Conservation (phyloP, 2,329 filamentous ascomycete species). For the Akanthomyces dipterigenus region DNA sequence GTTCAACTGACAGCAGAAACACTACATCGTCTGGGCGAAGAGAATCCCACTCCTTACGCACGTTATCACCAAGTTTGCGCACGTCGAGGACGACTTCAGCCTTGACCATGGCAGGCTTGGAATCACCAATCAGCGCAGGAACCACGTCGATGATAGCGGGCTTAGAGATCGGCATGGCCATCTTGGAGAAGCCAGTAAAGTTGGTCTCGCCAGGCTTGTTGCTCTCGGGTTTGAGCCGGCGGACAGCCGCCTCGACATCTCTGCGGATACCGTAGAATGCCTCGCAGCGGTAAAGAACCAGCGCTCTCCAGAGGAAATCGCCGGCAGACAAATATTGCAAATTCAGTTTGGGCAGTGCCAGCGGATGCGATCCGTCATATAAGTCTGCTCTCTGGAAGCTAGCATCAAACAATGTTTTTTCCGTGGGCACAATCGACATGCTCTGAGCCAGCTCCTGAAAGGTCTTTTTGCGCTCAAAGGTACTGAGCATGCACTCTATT, state of each 20-base stretch:
- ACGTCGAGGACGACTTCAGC: conserved; percentile 84
- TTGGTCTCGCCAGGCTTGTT: conserved; percentile 57
- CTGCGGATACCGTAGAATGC: conserved; percentile 90
- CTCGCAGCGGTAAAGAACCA: conserved; percentile 82
- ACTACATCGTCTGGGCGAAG: conserved; percentile 82
- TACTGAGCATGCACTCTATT: conserved; percentile 65
- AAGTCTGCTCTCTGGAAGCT: conserved; percentile 73
- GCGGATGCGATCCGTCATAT: conserved; percentile 79
- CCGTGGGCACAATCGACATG: conserved; percentile 76
- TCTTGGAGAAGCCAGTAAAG: conserved; percentile 82
- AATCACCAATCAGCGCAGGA: conserved; percentile 74
- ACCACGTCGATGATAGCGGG: conserved; percentile 82
- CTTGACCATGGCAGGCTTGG: conserved; percentile 74
- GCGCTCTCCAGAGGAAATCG: conserved; percentile 94
- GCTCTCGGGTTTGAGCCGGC: conserved; percentile 66
- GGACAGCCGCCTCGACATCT: conserved; percentile 77
- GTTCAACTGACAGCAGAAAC: conserved; percentile 73
- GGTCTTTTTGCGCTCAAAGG: conserved; percentile 69
- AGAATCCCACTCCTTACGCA: conserved; percentile 84
- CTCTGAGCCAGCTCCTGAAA: conserved; percentile 74
- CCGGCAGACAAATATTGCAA: conserved; percentile 91
- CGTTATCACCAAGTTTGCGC: conserved; percentile 65
- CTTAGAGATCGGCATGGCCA: conserved; percentile 82
- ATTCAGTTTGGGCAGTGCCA: conserved; percentile 91
- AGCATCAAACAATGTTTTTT: conserved; percentile 71